Evolutionary conservation across 1,139 yeast genomes (phyloP).

Genomic region (Lodderomyces theae): DNA sequence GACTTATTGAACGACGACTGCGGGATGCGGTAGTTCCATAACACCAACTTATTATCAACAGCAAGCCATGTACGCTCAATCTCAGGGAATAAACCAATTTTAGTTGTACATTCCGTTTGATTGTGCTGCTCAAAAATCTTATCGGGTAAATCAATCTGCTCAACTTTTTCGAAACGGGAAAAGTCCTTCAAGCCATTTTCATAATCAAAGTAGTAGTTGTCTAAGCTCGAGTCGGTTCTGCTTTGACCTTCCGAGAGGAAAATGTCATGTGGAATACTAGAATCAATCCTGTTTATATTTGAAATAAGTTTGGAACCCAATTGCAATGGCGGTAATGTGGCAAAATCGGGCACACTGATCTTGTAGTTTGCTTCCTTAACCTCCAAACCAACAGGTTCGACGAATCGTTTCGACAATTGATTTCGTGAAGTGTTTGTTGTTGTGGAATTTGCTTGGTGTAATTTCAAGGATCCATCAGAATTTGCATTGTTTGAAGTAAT

Average conservation of each 20-base stretch:
- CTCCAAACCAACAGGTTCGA: conserved; percentile 37
- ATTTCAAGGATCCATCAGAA: conserved; percentile 31
- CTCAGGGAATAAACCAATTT: conserved; percentile 82
- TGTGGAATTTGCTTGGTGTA: conserved; percentile 33
- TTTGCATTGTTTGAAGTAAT: conserved; percentile 30
- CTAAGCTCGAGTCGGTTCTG: conserved; percentile 39
- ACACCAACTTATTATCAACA: conserved; percentile 73
- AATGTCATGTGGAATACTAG: conserved; percentile 45
- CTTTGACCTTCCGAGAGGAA: conserved; percentile 39
- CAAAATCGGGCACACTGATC: conserved; percentile 44
- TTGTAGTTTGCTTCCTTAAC: conserved; percentile 43
- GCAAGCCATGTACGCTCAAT: conserved; percentile 86
- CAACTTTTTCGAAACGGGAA: conserved; percentile 74
- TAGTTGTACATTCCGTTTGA: conserved; percentile 58
- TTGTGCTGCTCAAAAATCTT: conserved; percentile 74
- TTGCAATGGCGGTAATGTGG: conserved; percentile 42
- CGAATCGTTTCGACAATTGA: conserved; percentile 31
- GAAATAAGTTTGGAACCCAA: conserved; percentile 45
- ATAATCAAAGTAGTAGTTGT: conserved; percentile 43
- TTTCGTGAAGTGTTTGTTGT: conserved; percentile 23
- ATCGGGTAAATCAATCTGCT: conserved; percentile 76
- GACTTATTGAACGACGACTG: conserved; percentile 49
- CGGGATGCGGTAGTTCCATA: conserved; percentile 77
- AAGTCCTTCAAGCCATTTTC: conserved; percentile 49
- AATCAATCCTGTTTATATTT: conserved; percentile 45